Percentiles rank a stretch among this genome's conserved stretches.
Evolutionary conservation across 2,329 filamentous ascomycete species (phyloP).

Genomic region (Sphaceloma murrayae): DNA sequence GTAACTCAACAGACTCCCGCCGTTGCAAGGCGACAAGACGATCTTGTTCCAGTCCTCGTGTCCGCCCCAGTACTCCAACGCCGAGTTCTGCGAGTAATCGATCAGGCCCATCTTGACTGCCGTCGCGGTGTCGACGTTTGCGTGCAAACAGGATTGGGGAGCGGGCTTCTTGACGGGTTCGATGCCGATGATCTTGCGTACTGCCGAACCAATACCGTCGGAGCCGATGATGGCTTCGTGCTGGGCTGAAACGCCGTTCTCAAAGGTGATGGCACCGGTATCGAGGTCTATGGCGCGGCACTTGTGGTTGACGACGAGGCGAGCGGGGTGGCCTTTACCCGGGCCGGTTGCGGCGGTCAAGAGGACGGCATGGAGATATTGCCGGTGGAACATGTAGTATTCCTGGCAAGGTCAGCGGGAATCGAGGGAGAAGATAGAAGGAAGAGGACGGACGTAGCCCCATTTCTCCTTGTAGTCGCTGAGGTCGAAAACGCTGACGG

Average conservation of each 20-base stretch:
- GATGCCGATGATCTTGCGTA: constrained; percentile 55
- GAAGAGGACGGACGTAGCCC: constrained; percentile 41
- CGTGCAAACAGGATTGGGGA: constrained; percentile 48
- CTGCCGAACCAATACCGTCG: constrained; percentile 58
- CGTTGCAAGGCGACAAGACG: constrained; percentile 59
- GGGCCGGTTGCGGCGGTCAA: constrained; percentile 48
- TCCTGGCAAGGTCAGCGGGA: not conserved
- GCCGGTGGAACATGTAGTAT: constrained; percentile 61
- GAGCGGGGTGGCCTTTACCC: constrained; percentile 46
- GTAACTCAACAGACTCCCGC: constrained; percentile 55
- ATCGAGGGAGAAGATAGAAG: not conserved
- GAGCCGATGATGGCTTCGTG: constrained; percentile 56
- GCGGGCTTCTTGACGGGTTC: constrained; percentile 40
- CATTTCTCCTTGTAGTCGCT: constrained; percentile 56
- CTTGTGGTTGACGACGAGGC: constrained; percentile 47
- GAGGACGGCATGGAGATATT: constrained; percentile 60
- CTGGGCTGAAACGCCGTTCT: constrained; percentile 40
- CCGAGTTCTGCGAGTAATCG: constrained; percentile 52
- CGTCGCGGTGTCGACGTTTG: constrained; percentile 54
- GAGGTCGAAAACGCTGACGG: constrained; percentile 54
- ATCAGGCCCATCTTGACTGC: constrained; percentile 50
- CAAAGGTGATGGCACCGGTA: constrained; percentile 40
- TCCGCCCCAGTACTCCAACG: constrained; percentile 63
- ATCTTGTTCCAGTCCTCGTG: constrained; percentile 60
- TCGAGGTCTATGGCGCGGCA: constrained; percentile 41